These are phyloP conservation scores for Raphanus sativus DNA, from an alignment of 345 rosid species.

Conservation along the genomic window DNA sequence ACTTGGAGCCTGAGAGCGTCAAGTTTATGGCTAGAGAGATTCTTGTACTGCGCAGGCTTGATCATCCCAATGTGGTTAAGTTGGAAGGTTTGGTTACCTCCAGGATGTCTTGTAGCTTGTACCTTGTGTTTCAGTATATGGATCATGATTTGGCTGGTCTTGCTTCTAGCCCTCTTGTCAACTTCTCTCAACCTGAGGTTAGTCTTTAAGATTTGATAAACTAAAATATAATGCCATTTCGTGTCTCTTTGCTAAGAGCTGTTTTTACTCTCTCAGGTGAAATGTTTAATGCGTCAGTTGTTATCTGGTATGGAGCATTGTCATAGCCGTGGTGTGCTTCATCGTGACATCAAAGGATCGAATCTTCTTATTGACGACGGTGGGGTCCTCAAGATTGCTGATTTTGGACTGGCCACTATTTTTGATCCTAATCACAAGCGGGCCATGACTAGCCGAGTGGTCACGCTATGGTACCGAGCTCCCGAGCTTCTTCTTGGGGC, in stretches of 20 bases:
- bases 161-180: constrained; percentile 83
- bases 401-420: constrained; percentile 90
- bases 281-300: constrained; percentile 83
- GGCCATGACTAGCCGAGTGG: constrained; percentile 95
- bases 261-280: no score
- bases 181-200: constrained; percentile 62
- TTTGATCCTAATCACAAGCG: constrained; percentile 79
- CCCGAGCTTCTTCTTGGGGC: constrained; percentile 99
- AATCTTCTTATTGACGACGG: constrained; percentile 88
- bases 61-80: constrained; percentile 91
- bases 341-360: constrained; percentile 95
- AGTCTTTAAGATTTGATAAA: no score
- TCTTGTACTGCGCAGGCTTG: constrained; percentile 79
- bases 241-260: no score
- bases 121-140: constrained; percentile 85
- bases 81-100: constrained; percentile 62
- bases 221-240: no score
- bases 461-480: constrained; percentile 95
- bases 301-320: constrained; percentile 95
- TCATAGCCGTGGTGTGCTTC: constrained; percentile 88
- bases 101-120: background rate
- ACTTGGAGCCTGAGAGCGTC: constrained; percentile 93
- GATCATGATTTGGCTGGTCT: constrained; percentile 98
- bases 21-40: constrained; percentile 99
- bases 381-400: constrained; percentile 89